Base-by-base conservation (phyloP, 2,329 filamentous ascomycete genomes). In the Myrmaecium sp. region DNA sequence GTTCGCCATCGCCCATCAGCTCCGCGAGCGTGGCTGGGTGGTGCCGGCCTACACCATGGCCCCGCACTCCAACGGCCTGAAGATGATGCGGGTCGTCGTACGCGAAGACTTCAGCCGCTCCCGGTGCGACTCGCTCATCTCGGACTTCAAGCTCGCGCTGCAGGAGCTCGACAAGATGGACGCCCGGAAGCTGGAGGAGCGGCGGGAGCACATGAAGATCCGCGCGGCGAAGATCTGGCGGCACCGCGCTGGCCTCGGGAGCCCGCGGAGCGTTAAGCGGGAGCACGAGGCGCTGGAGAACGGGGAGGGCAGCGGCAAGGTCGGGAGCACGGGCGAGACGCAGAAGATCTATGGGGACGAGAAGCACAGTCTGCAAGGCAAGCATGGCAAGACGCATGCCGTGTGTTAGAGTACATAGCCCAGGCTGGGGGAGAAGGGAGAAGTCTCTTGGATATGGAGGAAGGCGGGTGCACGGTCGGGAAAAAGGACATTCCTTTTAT, bases 31-130 rank as follows among this genome's bases (percentile, higher is more conserved):
- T 17, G 80, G 81, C 22, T 95, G 86, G 86, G 77, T 94, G 16
- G 80, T 94, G 0, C 86, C 86, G 0, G 86, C 86, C 0, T 95
- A 95, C 57, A 95, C 84, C 20, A 94, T 94, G 86, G 86, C 86
- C 1, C 84, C 84, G 11, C 66, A 92, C 47, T 83, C 80, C 11
- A 62, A 80, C 30, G 61, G 72, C 36, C 64, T 94, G 44, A 91
- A 93, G 65, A 75, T 95, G 67, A 71, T 94, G 60, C 74, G 86
- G 19, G 71, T 94, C 4, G 86, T 95, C 1, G 80, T 94, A 4
- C 71, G 86, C 26, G 86, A 94, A 54, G 86, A 94, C 55, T 94
- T 95, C 41, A 79, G 72, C 24, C 74, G 77, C 50, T 72, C 64
- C 38, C 67, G 84, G 20, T 92, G 82, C 44, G 83, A 95, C 45